These are phyloP conservation scores for Bjerkandera adusta DNA, from an alignment of 1,284 basidiomycete genomes.

Conservation along the genomic window DNA sequence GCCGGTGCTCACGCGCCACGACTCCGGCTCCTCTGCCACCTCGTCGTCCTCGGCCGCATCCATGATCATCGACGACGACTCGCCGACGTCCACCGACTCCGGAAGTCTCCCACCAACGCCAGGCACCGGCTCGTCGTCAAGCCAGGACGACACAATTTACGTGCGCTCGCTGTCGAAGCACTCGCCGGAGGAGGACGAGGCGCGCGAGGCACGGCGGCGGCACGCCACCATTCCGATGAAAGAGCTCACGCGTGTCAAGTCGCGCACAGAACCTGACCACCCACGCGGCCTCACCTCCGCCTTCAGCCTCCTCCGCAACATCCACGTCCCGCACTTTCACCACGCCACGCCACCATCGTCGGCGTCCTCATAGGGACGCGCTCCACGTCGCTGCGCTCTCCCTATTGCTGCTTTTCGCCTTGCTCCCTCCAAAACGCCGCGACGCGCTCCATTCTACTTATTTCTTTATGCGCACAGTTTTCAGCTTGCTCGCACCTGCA, in stretches of 20 bases:
- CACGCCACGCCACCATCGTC: too few species aligned
- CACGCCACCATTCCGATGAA: conserved; percentile 1
- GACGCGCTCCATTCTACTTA: background rate
- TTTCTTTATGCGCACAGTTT: conserved; percentile 1
- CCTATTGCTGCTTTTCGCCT: background rate
- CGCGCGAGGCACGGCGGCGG: background rate
- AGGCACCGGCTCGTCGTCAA: background rate
- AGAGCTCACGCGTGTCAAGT: background rate
- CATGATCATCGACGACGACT: conserved; percentile 12
- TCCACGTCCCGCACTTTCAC: conserved; percentile 15
- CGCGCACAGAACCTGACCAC: conserved; percentile 4
- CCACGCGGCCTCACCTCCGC: conserved; percentile 13
- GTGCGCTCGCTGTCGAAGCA: conserved; percentile 13
- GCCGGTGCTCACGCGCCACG: conserved; percentile 3
- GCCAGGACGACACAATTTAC: conserved; percentile 7
- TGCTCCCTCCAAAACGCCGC: background rate
- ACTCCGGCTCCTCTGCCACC: conserved; percentile 6
- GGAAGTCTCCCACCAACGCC: conserved; percentile 5
- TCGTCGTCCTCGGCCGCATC: conserved; percentile 9
- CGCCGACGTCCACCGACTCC: conserved; percentile 4
- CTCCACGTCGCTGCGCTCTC: background rate
- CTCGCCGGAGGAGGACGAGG: conserved; percentile 9
- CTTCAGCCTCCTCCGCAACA: conserved; percentile 16
- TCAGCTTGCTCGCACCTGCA: background rate
- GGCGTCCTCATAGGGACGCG: background rate